Evolutionary conservation across 1,139 yeast species (phyloP), one percentile per base, ranked within the genome.

Genomic region (Arxiozyma slooffiae): DNA sequence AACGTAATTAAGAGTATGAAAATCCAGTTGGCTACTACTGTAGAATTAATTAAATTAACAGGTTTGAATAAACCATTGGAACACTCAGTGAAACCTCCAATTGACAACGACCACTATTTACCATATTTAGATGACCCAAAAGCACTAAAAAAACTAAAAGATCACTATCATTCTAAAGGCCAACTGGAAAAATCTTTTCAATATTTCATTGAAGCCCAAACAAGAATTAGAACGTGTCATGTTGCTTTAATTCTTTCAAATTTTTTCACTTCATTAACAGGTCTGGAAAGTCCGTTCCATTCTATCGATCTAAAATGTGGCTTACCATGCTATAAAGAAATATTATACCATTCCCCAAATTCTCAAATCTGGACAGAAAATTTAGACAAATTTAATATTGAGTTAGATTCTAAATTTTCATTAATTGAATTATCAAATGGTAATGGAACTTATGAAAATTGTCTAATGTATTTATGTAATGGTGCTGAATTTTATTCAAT

Each of bases 181-280:
- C 67, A 71, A 39, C 58, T 76, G 40, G 75, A 76, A 51, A 75
- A 76, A 44, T 80, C 81, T 60, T 85, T 81, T 72, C 81, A 83
- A 51, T 86, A 86, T 66, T 90, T 89, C 61, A 74, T 88, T 39
- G 71, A 78, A 62, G 85, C 89, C 0, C 97, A 90, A 68, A 81
- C 92, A 41, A 76, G 96, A 59, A 86, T 89, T 50, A 76, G 97
- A 61, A 87, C 96, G 0, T 78, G 90, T 60, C 94, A 86, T 60
- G 83, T 84, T 3, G 80, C 89, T 48, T 81, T 87, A 59, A 74
- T 85, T 61, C 73, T 89, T 20, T 82, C 88, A 50, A 82, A 84
- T 38, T 69, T 87, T 55, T 76, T 87, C 62, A 79, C 89, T 0
- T 76, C 86, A 2, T 73, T 84, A 54, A 78, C 81, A 55, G 90